Conservation (phyloP, 2,329 filamentous ascomycete genomes). For the Rhynchosporium secalis region DNA sequence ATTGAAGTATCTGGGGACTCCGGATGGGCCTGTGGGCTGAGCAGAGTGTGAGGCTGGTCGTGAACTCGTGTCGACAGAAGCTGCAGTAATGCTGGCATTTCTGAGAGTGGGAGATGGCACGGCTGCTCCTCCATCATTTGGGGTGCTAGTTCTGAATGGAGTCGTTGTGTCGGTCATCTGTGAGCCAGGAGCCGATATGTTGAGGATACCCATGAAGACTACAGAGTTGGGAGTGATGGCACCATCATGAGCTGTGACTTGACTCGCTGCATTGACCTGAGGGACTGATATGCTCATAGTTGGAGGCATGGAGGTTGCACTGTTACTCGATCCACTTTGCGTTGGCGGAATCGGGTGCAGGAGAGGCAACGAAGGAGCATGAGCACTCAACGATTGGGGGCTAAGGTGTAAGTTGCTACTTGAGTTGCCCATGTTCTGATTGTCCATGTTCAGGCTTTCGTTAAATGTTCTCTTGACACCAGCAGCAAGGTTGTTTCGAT, state of each 20-base stretch:
- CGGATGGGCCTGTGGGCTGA: conserved; percentile 4
- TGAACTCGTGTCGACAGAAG: background rate
- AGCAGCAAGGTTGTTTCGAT: background rate
- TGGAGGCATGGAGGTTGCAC: background rate
- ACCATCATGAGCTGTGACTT: background rate
- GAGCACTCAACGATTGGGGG: background rate
- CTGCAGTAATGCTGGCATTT: background rate
- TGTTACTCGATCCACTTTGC: background rate
- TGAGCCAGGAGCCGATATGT: background rate
- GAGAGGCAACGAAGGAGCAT: background rate
- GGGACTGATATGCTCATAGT: background rate
- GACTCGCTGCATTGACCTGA: background rate
- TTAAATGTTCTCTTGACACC: background rate
- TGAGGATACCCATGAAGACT: background rate
- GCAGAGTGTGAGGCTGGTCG: background rate
- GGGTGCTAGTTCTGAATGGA: background rate
- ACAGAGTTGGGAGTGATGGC: conserved; percentile 2
- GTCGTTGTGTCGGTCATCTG: background rate
- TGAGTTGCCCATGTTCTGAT: background rate
- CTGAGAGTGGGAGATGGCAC: background rate
- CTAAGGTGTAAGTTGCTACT: background rate
- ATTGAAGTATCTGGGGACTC: background rate
- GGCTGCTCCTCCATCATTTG: background rate
- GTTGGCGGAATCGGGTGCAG: background rate
- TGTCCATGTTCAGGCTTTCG: background rate